Base-by-base conservation (phyloP, 2,329 filamentous ascomycete species). In the Metarhizium anisopliae region DNA sequence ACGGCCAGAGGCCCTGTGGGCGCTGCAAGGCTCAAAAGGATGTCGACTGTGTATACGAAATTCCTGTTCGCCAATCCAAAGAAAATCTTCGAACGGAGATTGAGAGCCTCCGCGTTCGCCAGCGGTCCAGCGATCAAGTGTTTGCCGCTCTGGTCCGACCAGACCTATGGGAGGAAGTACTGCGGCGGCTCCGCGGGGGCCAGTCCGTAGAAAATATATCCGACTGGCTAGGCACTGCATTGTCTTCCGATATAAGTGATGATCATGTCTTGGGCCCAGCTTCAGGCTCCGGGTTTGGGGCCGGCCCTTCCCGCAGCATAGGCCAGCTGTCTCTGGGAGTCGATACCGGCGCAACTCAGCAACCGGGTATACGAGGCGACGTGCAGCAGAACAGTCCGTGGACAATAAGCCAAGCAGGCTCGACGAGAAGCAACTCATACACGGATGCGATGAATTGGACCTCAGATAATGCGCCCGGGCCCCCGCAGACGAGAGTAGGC, bases 41-140 rank as follows among this genome's bases (percentile, higher is more conserved):
- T 36, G 68, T 76, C 43, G 76, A 83, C 29, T 86, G 83, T 58
- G 64, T 83, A 29, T 86, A 86, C 69, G 81, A 85, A 60, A 65
- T 83, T 7, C 83, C 82, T 0, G 77, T 85, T 5, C 81, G 83
- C 49, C 82, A 84, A 60, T 84, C 82, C 11, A 86, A 86, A 59
- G 82, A 85, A 58, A 77, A 78, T 53, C 74, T 86, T 5, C 77
- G 83, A 49, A 72, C 71, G 62, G 82, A 85, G 62, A 82, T 85
- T 58, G 83, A 85, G 54, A 69, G 68, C 30, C 68, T 86, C 40
- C 79, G 79, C 51, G 73, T 73, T 16, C 76, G 78, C 47, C 78
- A 84, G 62, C 77, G 74, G 25, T 77, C 76, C 49, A 82, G 70
- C 65, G 79, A 85, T 30, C 74, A 75, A 35, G 75, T 86, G 51